Conservation (phyloP, 2,329 filamentous ascomycete genomes). For the Trichoderma afroharzianum region DNA sequence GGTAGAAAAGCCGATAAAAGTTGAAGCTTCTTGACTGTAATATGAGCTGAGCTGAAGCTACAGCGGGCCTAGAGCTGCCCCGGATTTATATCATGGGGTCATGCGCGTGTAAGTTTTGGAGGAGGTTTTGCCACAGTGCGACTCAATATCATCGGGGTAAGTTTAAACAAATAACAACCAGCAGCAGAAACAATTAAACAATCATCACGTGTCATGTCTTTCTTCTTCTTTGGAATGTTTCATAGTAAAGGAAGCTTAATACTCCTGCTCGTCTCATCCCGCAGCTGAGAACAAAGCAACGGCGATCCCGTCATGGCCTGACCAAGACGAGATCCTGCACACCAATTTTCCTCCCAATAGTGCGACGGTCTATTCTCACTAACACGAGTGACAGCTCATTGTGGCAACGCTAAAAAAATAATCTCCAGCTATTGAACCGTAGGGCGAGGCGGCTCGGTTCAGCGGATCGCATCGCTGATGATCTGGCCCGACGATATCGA, state of each 20-base stretch:
- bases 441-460: neutral
- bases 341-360: neutral
- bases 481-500: neutral
- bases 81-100: neutral
- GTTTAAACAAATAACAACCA: neutral
- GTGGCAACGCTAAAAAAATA: constrained; percentile 6
- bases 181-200: neutral
- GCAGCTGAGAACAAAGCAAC: neutral
- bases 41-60: neutral
- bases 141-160: neutral
- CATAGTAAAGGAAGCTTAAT: neutral
- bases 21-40: neutral
- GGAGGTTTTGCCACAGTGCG: neutral
- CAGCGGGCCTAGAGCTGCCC: neutral
- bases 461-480: constrained; percentile 26
- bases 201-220: neutral
- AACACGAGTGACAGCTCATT: constrained; percentile 1
- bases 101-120: neutral
- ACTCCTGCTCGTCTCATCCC: neutral
- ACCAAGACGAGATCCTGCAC: neutral
- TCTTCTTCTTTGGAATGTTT: neutral
- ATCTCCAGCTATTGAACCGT: neutral
- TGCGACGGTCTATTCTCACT: neutral
- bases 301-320: neutral
- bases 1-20: neutral